Percentiles rank a stretch among this genome's conserved stretches.
Conservation (phyloP, 805 yeast genomes). For the Allodekkera sacchari region DNA sequence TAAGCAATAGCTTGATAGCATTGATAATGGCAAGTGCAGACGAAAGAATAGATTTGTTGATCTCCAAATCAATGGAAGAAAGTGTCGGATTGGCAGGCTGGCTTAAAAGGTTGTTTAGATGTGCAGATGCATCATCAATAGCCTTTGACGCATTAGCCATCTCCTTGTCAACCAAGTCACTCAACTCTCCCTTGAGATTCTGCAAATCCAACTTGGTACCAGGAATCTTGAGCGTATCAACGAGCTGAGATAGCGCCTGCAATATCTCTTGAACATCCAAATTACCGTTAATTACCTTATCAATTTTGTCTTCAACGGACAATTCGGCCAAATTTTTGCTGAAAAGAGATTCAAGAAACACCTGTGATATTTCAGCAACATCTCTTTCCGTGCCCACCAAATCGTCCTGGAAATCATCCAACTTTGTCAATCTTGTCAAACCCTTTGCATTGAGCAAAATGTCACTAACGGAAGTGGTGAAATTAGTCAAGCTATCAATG, state of each 20-base stretch:
- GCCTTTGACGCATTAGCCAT: slow-evolving; percentile 66
- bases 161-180: slow-evolving; percentile 65
- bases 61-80: slow-evolving; percentile 51
- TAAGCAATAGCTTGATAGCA: slow-evolving; percentile 63
- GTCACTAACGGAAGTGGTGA: slow-evolving; percentile 55
- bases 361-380: slow-evolving; percentile 52
- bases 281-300: slow-evolving; percentile 68
- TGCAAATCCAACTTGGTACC: slow-evolving; percentile 21
- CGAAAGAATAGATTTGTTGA: slow-evolving; percentile 67
- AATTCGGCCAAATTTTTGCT: slow-evolving; percentile 44
- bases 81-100: slow-evolving; percentile 41
- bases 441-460: slow-evolving; percentile 66
- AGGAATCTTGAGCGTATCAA: slow-evolving; percentile 42
- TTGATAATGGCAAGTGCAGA: slow-evolving; percentile 77
- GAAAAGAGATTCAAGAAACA: slow-evolving; percentile 51
- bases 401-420: slow-evolving; percentile 44
- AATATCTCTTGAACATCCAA: slow-evolving; percentile 64
- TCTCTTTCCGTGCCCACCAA: slow-evolving; percentile 41
- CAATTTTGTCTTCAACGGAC: slow-evolving; percentile 60
- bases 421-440: slow-evolving; percentile 42
- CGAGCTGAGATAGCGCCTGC: slow-evolving; percentile 45
- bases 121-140: slow-evolving; percentile 56
- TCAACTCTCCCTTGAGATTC: slow-evolving; percentile 42
- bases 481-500: slow-evolving; percentile 53
- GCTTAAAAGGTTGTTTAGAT: slow-evolving; percentile 43